Base-by-base conservation (phyloP, 768 basidiomycete species). In the Tricholoma flavovirens region DNA sequence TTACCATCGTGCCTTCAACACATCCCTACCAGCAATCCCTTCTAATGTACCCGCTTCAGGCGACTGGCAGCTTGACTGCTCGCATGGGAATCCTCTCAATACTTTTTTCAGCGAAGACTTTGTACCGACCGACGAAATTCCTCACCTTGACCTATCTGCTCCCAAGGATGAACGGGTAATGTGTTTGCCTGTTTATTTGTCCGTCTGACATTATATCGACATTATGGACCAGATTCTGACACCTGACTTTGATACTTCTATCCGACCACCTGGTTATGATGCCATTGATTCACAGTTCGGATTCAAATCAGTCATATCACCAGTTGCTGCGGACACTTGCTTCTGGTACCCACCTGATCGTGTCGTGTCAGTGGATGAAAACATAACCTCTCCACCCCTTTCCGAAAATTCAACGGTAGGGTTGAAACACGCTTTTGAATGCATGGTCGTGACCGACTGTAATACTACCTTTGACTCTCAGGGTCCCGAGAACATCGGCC, bases 111-210 rank as follows among this genome's bases (percentile, higher is more conserved):
- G 59, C 8, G 64, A 57, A 30, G 63, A 50, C 5, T 77, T 75
- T 35, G 66, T 76, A 10, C 50, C 68, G 7, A 77, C 68, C 14
- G 58, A 64, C 5, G 68, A 73, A 1, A 77, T 76, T 43, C 74
- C 73, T 5, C 51, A 62, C 52, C 62, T 75, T 35, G 63, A 67
- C 38, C 67, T 75, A 14, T 66, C 70, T 54, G 29, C 36, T 9
- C 10, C 51, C 14, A 42, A 53, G 49, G 9, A 49, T 21, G 54
- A 55, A 55, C 42, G 62, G 58, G 70, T 72, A 57, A n/a, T 8
- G 46, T 38, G 29, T 2, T 30, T 6, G 9, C 8, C 29, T n/a
- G 14, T 30, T 17, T 8, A 32, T 32, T 5, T 5, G 24, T 26
- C 24, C 24, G 5, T 2, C 2, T 26, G 5, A 26, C 24, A 26